These are phyloP conservation scores for Vararia minispora DNA, from an alignment of 768 basidiomycete species.

Conservation along the genomic window DNA sequence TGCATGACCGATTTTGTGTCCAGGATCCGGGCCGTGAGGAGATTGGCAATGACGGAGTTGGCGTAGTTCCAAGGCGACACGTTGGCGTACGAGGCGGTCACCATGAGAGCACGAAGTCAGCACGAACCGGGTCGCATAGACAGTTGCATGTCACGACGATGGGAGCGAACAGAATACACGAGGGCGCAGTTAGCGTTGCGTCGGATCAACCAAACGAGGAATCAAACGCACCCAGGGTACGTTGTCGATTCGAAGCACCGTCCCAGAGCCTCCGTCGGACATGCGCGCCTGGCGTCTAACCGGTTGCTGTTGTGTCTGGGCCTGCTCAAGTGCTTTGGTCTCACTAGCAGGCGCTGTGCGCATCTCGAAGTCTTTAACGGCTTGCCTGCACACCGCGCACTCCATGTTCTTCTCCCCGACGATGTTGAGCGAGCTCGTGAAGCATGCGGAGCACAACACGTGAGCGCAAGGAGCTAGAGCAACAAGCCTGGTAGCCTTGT, in stretches of 20 bases:
- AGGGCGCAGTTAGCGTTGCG: neutral
- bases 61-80: no score
- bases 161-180: conserved; percentile 5
- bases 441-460: conserved; percentile 66
- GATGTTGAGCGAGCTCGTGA: conserved; percentile 81
- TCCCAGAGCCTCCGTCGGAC: conserved; percentile 7
- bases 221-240: conserved; percentile 68
- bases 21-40: no score
- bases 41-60: no score
- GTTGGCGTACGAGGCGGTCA: no score
- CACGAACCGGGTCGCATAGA: no score
- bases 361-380: conserved; percentile 61
- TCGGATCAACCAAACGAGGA: no score
- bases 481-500: conserved; percentile 36
- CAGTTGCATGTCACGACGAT: no score
- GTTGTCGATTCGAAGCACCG: conserved; percentile 77
- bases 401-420: conserved; percentile 85
- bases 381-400: conserved; percentile 66
- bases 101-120: no score
- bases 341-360: conserved; percentile 5
- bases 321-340: conserved; percentile 11
- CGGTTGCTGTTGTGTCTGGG: conserved; percentile 18
- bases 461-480: conserved; percentile 68
- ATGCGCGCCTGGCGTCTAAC: conserved; percentile 9
- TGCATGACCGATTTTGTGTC: no score